phyloP scores from a whole-genome alignment of 176 grass and related monocot genomes.

The Tillandsia fasciculata region DNA sequence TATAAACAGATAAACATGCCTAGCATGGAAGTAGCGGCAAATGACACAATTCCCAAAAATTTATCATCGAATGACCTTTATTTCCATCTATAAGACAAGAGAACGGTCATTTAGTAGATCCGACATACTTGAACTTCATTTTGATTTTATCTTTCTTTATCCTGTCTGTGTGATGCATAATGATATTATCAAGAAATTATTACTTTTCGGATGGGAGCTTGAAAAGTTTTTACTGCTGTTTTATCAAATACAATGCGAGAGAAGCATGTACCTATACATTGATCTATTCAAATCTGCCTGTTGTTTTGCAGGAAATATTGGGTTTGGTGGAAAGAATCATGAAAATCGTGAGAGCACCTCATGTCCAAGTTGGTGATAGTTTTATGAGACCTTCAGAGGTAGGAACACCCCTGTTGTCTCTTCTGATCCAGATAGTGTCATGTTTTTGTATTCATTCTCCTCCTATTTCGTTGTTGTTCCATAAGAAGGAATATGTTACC shows the following conservation, averaged over 20 bases:
- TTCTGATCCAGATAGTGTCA: neutral
- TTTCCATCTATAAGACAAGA: neutral
- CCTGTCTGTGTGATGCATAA: neutral
- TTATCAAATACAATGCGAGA: neutral
- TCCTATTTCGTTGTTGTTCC: neutral
- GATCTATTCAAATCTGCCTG: neutral
- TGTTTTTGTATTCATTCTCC: neutral
- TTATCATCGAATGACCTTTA: too few species aligned
- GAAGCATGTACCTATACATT: neutral
- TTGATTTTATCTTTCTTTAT: neutral
- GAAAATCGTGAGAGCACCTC: conserved; percentile 49
- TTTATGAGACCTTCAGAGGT: conserved; percentile 62
- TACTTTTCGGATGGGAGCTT: too few species aligned
- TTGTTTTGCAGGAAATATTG: conserved; percentile 66
- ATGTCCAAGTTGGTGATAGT: conserved; percentile 37
- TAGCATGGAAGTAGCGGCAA: too few species aligned
- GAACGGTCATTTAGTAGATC: neutral
- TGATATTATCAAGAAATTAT: neutral
- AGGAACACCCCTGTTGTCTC: conserved; percentile 14
- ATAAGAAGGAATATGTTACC: neutral
- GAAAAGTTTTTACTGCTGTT: too few species aligned
- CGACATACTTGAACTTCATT: neutral
- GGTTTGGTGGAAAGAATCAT: conserved; percentile 91
- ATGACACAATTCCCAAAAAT: too few species aligned
- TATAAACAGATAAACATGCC: too few species aligned